Conservation (phyloP, 805 yeast genomes). For the Candida cerambycidarum region DNA sequence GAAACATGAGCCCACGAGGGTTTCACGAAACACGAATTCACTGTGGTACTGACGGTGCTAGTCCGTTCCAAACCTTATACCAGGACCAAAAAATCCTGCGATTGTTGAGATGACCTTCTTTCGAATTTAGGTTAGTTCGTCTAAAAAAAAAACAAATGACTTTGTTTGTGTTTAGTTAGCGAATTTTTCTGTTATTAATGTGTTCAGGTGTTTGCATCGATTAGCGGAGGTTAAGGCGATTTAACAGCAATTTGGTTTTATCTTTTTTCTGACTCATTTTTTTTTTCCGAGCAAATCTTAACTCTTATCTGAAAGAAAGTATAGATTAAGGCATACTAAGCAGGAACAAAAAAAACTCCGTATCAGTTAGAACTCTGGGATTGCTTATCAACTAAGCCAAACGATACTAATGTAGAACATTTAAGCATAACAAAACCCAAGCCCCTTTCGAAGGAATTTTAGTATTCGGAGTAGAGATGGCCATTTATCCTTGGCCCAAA, state of each 20-base stretch:
- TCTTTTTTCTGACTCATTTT: neutral
- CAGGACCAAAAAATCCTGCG: neutral
- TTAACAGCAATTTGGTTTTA: no score
- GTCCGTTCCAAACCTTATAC: neutral
- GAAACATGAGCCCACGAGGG: constrained; percentile 7
- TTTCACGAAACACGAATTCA: constrained; percentile 5
- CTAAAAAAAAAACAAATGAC: neutral
- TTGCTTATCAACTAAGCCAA: neutral
- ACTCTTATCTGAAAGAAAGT: constrained; percentile 1
- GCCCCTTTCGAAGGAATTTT: no score
- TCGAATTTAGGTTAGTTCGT: neutral
- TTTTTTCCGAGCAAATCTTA: neutral
- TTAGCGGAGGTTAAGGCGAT: neutral
- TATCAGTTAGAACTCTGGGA: no score
- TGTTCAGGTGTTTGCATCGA: neutral
- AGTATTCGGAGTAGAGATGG: no score
- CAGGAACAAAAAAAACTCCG: neutral
- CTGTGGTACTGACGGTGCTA: neutral
- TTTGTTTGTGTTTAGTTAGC: neutral
- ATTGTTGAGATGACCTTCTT: neutral
- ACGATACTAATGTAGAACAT: no score
- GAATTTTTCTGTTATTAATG: neutral
- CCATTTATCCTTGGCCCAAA: neutral
- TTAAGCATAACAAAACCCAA: no score
- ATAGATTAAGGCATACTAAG: neutral